Base-by-base conservation (phyloP, 768 basidiomycete genomes). In the Asterophora parasitica region DNA sequence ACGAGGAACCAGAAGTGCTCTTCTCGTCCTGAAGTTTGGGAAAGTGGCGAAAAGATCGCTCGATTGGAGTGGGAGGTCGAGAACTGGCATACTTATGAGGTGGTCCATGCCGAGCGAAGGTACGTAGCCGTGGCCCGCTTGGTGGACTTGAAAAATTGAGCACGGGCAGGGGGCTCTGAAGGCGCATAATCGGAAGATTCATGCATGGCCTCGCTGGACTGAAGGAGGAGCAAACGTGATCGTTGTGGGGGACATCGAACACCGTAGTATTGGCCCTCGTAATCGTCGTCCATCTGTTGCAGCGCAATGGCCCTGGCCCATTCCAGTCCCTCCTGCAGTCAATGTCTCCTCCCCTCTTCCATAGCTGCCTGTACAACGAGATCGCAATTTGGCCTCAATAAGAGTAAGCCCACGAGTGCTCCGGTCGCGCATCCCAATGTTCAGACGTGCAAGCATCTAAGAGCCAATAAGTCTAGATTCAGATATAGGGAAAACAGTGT, bases 111-210 rank as follows among this genome's bases (percentile, higher is more conserved):
- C 82, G 2, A 68, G 60, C 13, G 67, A 60, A 1, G 85, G 85
- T 48, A 88, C 84, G 50, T 73, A 81, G 3, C 78, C 79, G 38
- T 87, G 84, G 0, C n/a, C n/a, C n/a, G n/a, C n/a, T n/a, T n/a
- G 73, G 79, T 9, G 81, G 83, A 11, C 80, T 69, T 9, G 67
- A 65, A 7, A 64, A 43, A 26, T 62, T 58, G 7, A 60, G 55
- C 47, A 20, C 39, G 48, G 13, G 52, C 55, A 20, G 53, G 36
- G 31, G 43, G 31, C 23, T 53, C 53, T n/a, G 42, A 34, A 35
- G 42, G 45, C 20, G 53, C 23, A 1, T 53, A 48, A 30, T 41
- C 44, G 17, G 39, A 15, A 40, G 56, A 53, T 28, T 46, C 46
- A 7, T 43, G 50, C 12, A 46, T 45, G 3, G 54, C 54, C 34